A percentile compares a stretch with the other conserved stretches of the same genome.
Evolutionary conservation across 768 basidiomycete genomes (phyloP).

Genomic region (Cubamyces lactineus): DNA sequence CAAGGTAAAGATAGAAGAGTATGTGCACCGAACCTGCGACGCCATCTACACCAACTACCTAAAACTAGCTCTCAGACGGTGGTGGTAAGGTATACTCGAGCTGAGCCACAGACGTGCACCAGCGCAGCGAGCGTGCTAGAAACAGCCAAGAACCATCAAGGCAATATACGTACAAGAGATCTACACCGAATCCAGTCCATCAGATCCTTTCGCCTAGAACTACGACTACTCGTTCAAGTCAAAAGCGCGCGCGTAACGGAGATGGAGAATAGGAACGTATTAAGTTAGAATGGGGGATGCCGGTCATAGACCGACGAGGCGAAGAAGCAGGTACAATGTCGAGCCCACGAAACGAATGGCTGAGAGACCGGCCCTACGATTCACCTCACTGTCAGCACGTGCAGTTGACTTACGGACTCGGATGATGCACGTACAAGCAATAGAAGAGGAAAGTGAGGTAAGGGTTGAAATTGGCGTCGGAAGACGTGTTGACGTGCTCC

Average conservation of each 20-base stretch:
- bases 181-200: constrained; percentile 19
- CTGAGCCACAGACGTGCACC: background rate
- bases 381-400: background rate
- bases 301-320: constrained; percentile 64
- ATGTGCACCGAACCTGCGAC: constrained; percentile 23
- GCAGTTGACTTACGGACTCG: constrained; percentile 2
- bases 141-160: background rate
- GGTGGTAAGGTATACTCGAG: too few species aligned
- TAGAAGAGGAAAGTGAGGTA: constrained; percentile 85
- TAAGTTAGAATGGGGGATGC: constrained; percentile 7
- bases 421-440: constrained; percentile 45
- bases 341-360: constrained; percentile 83
- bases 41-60: constrained; percentile 8
- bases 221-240: background rate
- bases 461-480: constrained; percentile 76
- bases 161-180: constrained; percentile 22
- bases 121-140: background rate
- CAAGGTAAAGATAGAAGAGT: background rate
- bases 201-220: background rate
- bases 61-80: background rate
- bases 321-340: constrained; percentile 74
- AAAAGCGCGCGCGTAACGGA: background rate
- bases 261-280: background rate
- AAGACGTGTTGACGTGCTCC: constrained; percentile 51
- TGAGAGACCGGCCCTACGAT: constrained; percentile 70